Conservation (phyloP, 371 early-diverging fungal genomes). For the Conidiobolus incongruus region DNA sequence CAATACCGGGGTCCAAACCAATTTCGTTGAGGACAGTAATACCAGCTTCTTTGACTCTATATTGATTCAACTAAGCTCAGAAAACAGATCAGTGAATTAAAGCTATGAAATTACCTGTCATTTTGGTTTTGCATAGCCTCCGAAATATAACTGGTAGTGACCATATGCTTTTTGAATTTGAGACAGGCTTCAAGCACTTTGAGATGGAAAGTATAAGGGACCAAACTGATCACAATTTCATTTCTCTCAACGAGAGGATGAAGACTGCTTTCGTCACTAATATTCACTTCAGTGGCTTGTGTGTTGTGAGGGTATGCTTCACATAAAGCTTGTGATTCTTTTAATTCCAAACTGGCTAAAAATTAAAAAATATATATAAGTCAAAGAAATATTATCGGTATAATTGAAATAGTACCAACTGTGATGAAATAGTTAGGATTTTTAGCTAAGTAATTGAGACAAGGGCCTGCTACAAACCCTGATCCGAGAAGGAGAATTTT, state of each 20-base stretch:
- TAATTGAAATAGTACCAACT: constrained; percentile 22
- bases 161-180: constrained; percentile 72
- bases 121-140: constrained; percentile 66
- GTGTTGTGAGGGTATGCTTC: constrained; percentile 27
- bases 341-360: constrained; percentile 49
- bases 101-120: constrained; percentile 29
- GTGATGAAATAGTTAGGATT: constrained; percentile 40
- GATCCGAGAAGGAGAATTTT: constrained; percentile 66
- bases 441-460: constrained; percentile 53
- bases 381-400: neutral
- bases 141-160: constrained; percentile 90
- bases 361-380: neutral
- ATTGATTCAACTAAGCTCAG: neutral
- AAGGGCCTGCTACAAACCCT: constrained; percentile 83
- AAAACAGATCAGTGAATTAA: neutral
- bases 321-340: constrained; percentile 42
- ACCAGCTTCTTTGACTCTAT: constrained; percentile 56
- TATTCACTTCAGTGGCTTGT: constrained; percentile 21
- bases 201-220: constrained; percentile 86
- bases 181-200: constrained; percentile 62
- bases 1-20: constrained; percentile 94
- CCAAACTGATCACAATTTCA: constrained; percentile 83
- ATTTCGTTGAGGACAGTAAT: constrained; percentile 89
- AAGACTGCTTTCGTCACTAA: constrained; percentile 20
- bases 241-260: constrained; percentile 38